Evolutionary conservation across 2,329 filamentous ascomycete genomes (phyloP).

Genomic region (Ophiostoma ulmi): DNA sequence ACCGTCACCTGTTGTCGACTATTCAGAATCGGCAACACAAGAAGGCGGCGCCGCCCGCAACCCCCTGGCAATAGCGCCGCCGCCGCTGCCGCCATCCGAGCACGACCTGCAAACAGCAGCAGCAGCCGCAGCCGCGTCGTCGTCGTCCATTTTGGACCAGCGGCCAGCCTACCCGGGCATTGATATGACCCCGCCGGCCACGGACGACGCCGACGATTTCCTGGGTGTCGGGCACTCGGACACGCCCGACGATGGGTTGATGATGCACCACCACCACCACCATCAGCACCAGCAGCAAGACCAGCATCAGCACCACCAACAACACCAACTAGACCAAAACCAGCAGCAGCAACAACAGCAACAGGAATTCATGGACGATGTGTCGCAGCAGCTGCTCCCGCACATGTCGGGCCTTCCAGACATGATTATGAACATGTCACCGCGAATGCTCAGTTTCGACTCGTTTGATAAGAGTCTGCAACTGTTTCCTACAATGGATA

Average conservation of each 20-base stretch:
- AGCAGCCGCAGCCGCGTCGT: neutral
- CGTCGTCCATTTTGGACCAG: neutral
- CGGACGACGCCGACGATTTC: conserved; percentile 19
- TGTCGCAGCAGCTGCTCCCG: conserved; percentile 21
- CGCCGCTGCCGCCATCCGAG: neutral
- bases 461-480: conserved; percentile 28
- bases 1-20: neutral
- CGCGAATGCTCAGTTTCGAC: conserved; percentile 28
- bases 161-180: conserved; percentile 17
- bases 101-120: neutral
- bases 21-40: neutral
- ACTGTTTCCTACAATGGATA: conserved; percentile 30
- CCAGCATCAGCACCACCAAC: neutral
- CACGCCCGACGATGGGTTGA: neutral
- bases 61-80: neutral
- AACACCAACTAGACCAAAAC: neutral
- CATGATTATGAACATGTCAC: conserved; percentile 28
- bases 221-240: conserved; percentile 5
- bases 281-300: neutral
- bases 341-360: neutral
- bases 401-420: conserved; percentile 25
- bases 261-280: conserved; percentile 17
- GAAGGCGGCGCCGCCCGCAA: neutral
- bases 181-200: conserved; percentile 20
- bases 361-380: conserved; percentile 17